Evolutionary conservation across 1,284 basidiomycete species (phyloP).

Genomic region (Ceratobasidium sp.): DNA sequence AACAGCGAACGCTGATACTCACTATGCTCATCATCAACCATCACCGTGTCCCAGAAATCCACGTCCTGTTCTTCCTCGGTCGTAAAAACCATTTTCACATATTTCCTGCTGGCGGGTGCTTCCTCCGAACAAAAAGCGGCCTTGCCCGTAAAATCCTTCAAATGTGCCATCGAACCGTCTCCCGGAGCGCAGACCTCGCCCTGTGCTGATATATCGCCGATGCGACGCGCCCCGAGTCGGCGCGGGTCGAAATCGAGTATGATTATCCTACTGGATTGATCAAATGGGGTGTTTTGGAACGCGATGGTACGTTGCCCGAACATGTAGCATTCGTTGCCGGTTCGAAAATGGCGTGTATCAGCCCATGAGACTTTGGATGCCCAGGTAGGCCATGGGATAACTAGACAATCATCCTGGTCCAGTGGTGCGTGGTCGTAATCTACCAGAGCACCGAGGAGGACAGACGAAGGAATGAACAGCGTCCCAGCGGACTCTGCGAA

Average conservation of each 20-base stretch:
- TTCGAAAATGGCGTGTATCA: conserved; percentile 13
- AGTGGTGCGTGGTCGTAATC: neutral
- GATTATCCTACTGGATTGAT: neutral
- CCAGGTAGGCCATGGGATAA: conserved; percentile 25
- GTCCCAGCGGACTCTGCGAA: neutral
- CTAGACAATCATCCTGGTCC: neutral
- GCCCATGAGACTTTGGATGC: conserved; percentile 22
- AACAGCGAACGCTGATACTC: neutral
- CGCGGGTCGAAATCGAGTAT: conserved; percentile 31
- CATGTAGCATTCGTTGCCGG: conserved; percentile 21
- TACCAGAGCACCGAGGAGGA: neutral
- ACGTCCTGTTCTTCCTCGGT: neutral
- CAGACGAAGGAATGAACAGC: conserved; percentile 7
- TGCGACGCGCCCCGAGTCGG: neutral
- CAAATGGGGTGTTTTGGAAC: neutral
- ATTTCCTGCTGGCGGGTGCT: neutral
- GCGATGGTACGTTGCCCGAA: conserved; percentile 25
- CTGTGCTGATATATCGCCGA: too few species aligned
- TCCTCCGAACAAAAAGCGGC: neutral
- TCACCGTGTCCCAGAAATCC: conserved; percentile 1
- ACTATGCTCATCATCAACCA: conserved; percentile 39
- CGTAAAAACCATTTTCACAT: neutral
- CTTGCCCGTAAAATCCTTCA: conserved; percentile 4
- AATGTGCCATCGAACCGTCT: neutral
- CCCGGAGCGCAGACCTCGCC: conserved; percentile 2